phyloP scores from a whole-genome alignment of 371 early-diverging fungal genomes.

The Saksenaea vasiformis region DNA sequence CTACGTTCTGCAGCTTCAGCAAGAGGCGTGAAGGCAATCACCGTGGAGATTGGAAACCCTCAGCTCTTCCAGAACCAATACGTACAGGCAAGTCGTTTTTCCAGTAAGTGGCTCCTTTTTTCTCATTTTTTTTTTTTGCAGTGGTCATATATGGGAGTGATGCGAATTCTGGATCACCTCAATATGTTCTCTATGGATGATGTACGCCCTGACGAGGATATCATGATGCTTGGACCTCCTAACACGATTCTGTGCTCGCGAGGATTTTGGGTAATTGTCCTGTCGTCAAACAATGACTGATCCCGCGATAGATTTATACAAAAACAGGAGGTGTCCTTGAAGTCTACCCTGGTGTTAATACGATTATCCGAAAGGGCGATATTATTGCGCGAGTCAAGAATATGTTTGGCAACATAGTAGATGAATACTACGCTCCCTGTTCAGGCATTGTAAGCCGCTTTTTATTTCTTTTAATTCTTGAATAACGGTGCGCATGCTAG shows the following conservation, averaged over 20 bases:
- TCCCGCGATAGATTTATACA: slow-evolving; percentile 40
- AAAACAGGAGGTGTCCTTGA: slow-evolving; percentile 77
- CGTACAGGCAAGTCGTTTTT: slow-evolving; percentile 55
- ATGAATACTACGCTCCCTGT: slow-evolving; percentile 86
- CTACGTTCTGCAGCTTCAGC: slow-evolving; percentile 82
- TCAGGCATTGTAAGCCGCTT: slow-evolving; percentile 77
- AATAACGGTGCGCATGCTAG: slow-evolving; percentile 11
- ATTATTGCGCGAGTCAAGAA: slow-evolving; percentile 89
- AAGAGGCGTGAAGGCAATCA: slow-evolving; percentile 82
- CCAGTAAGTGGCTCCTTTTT: slow-evolving; percentile 60
- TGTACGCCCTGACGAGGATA: slow-evolving; percentile 2
- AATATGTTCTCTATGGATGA: slow-evolving; percentile 27
- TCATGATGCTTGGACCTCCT: slow-evolving; percentile 16
- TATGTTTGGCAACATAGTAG: slow-evolving; percentile 91
- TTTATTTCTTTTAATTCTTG: slow-evolving; percentile 6
- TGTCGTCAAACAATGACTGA: slow-evolving; percentile 24
- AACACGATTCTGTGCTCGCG: slow-evolving; percentile 30
- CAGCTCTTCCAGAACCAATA: slow-evolving; percentile 75
- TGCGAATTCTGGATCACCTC: slow-evolving; percentile 42
- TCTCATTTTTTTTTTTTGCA: slow-evolving; percentile 34
- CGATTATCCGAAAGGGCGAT: slow-evolving; percentile 84
- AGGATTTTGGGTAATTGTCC: slow-evolving; percentile 51
- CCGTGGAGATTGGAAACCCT: slow-evolving; percentile 86
- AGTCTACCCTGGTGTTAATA: slow-evolving; percentile 87
- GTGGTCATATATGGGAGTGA: slow-evolving; percentile 42